Percentiles rank a stretch among this genome's conserved stretches.
phyloP scores from a whole-genome alignment of 306 rosid genomes.

The Luffa aegyptiaca region DNA sequence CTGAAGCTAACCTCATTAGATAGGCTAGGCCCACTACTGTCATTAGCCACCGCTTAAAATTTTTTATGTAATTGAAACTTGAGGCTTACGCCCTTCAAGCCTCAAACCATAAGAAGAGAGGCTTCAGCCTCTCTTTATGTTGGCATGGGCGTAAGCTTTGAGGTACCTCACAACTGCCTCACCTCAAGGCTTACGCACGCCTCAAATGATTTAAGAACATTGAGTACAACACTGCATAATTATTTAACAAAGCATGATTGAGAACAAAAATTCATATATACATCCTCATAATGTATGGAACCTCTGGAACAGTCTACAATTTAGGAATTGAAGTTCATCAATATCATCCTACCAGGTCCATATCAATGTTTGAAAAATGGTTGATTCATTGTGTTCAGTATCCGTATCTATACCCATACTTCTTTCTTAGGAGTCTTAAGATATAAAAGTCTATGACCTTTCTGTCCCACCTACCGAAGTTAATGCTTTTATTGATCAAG shows the following conservation, averaged over 20 bases:
- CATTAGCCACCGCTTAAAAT: too few species aligned
- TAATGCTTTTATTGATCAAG: too few species aligned
- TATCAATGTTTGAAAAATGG: not conserved
- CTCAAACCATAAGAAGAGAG: not conserved
- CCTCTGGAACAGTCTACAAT: not conserved
- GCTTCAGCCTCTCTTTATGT: not conserved
- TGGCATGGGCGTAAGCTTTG: not conserved
- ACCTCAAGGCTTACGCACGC: not conserved
- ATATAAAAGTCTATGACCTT: not conserved
- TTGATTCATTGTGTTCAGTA: not conserved
- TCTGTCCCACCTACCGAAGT: too few species aligned
- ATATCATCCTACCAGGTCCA: not conserved
- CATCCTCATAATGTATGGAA: not conserved
- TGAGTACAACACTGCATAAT: not conserved
- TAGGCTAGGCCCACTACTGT: not conserved
- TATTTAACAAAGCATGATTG: not conserved
- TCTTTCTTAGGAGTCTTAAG: not conserved
- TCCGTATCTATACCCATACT: not conserved
- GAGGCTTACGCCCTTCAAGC: not conserved
- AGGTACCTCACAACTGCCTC: too few species aligned
- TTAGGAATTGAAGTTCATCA: not conserved
- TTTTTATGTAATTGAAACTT: not conserved
- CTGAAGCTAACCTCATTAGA: too few species aligned
- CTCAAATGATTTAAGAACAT: not conserved
- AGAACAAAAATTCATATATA: not conserved